A percentile compares a stretch with the other conserved stretches of the same genome.
phyloP scores from a whole-genome alignment of 805 yeast species.

The Kuraishia hungarica region DNA sequence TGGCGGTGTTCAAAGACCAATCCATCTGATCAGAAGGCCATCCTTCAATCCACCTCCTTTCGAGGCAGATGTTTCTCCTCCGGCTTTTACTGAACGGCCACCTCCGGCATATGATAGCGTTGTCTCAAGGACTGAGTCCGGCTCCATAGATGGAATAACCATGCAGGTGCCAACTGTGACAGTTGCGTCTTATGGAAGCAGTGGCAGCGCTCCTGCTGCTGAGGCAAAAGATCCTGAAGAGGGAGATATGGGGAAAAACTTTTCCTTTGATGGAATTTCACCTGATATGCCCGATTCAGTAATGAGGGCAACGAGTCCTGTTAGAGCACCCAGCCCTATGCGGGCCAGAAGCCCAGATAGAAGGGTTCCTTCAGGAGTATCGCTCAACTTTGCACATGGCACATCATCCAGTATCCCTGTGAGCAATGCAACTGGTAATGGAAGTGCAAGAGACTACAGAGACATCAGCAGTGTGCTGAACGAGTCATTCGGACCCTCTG shows the following conservation, averaged over 20 bases:
- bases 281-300: constrained; percentile 25
- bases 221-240: constrained; percentile 5
- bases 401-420: not conserved
- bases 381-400: not conserved
- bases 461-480: not conserved
- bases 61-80: constrained; percentile 31
- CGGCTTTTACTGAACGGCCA: constrained; percentile 14
- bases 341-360: not conserved
- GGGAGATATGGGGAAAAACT: constrained; percentile 21
- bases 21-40: constrained; percentile 45
- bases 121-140: not conserved
- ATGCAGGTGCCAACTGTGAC: constrained; percentile 21
- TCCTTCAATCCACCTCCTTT: constrained; percentile 60
- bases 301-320: constrained; percentile 21
- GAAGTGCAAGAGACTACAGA: not conserved
- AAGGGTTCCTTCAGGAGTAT: not conserved
- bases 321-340: not conserved
- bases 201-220: not conserved
- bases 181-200: constrained; percentile 15
- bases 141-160: constrained; percentile 9
- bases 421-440: not conserved
- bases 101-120: constrained; percentile 13
- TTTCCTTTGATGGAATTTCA: constrained; percentile 23
- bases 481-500: not conserved
- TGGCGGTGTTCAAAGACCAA: constrained; percentile 33